Conservation (phyloP, 257 asterid species). For the Petrea volubilis region DNA sequence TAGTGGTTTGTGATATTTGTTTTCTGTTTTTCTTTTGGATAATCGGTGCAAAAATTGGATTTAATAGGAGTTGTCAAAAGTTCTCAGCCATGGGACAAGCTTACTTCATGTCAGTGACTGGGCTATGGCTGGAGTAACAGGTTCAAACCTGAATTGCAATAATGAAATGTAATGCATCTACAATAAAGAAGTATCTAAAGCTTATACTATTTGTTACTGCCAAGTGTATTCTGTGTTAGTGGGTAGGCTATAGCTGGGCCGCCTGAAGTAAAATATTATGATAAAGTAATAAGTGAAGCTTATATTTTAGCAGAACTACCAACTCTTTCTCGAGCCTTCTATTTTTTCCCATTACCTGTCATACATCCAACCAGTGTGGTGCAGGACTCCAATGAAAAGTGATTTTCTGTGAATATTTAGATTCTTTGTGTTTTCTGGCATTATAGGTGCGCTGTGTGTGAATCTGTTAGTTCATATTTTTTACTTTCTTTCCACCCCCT, state of each 20-base stretch:
- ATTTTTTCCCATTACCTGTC: not conserved
- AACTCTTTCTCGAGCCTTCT: not conserved
- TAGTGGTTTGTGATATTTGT: not conserved
- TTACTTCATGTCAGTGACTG: not conserved
- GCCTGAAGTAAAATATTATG: too few species aligned
- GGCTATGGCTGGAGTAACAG: not conserved
- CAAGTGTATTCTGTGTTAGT: too few species aligned
- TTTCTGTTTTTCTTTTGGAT: not conserved
- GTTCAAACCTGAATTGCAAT: not conserved
- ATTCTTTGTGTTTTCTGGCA: slow-evolving; percentile 1
- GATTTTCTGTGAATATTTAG: not conserved
- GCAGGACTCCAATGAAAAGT: slow-evolving; percentile 1
- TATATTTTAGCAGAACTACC: not conserved
- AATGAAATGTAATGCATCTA: not conserved
- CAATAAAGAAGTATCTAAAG: not conserved
- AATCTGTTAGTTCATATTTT: slow-evolving; percentile 16
- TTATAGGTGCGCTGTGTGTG: not conserved
- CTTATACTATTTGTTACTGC: not conserved
- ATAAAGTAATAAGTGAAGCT: too few species aligned
- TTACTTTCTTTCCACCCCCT: slow-evolving; percentile 8
- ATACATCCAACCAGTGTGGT: not conserved
- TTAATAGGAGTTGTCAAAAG: not conserved
- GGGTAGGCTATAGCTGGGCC: too few species aligned
- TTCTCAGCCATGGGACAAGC: not conserved
- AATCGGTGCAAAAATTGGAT: not conserved